Evolutionary conservation across 176 grass and related monocot species (phyloP), one percentile per base, ranked within the genome.

Genomic region (Hordeum marinum): DNA sequence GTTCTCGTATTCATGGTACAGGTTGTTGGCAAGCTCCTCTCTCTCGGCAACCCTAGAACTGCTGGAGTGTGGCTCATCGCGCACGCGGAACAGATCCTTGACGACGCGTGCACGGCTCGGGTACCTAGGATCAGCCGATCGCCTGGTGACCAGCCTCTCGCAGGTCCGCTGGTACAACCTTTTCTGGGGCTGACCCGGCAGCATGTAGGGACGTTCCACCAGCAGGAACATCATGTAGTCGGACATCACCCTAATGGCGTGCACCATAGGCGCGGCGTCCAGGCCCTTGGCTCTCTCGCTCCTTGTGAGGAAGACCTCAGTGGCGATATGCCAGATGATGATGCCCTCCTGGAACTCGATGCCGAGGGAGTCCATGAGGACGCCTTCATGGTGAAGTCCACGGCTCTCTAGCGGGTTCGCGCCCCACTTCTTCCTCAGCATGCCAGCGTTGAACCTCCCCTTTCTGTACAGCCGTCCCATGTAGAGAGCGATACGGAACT

Each of bases 321-420:
- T 72, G 40, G n/a, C 69, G 6, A 72, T 25, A 40, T 72, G 69
- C 69, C 69, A 72, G 39, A 72, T 72, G 69, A 72, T 72, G 40
- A 72, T 72, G 69, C 69, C 69, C 69, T 45, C 69, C 40, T 72
- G 69, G 12, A 72, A 72, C 69, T 72, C 69, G 1, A 72, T 7
- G 23, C 69, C 69, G 6, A 72, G 69, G 39, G 69, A 72, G 23
- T 72, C 6, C 40, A 17, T 72, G 23, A 72, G 69, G 11, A 72
- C 2, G 69, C 69, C 9, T 32, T 32, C 3, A 1, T 1, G 40
- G 12, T 72, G 45, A 1, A 72, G 12, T 0, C 40, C 23, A 1
- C 3, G 40, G 1, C 12, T n/a, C 0, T 26, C 1, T 0, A 72
- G 23, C 0, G 69, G 40, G 23, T 45, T 1, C 23, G 26, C 23